Evolutionary conservation across 1,284 basidiomycete species (phyloP).

Genomic region (Fomitopsis betulina): DNA sequence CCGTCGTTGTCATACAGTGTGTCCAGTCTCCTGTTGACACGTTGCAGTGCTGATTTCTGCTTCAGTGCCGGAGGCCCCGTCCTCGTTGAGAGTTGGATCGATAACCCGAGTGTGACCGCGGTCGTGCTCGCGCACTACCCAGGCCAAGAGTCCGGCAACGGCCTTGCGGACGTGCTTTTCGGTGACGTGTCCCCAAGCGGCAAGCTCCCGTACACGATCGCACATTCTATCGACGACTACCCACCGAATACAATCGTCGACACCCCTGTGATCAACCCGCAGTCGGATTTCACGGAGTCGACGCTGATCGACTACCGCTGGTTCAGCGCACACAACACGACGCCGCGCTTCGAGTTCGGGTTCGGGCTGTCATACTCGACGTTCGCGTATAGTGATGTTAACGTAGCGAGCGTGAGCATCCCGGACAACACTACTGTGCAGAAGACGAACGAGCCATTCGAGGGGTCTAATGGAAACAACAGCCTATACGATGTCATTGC

Average conservation of each 20-base stretch:
- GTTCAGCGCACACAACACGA: slow-evolving; percentile 17
- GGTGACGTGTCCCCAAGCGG: slow-evolving; percentile 50
- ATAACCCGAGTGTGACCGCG: slow-evolving; percentile 30
- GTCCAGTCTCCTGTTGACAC: not conserved
- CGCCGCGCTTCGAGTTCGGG: slow-evolving; percentile 36
- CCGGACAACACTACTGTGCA: not conserved
- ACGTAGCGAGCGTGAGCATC: not conserved
- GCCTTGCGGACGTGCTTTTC: slow-evolving; percentile 43
- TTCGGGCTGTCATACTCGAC: slow-evolving; percentile 39
- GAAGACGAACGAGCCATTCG: slow-evolving; percentile 20
- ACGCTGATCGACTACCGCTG: not conserved
- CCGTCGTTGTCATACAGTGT: slow-evolving; percentile 49
- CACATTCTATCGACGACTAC: slow-evolving; percentile 62
- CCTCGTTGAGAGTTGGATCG: slow-evolving; percentile 44
- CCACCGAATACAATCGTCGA: slow-evolving; percentile 17
- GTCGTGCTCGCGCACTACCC: slow-evolving; percentile 25
- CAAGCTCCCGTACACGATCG: slow-evolving; percentile 76
- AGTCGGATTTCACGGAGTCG: not conserved
- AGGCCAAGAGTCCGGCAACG: slow-evolving; percentile 53
- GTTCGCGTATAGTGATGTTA: slow-evolving; percentile 31
- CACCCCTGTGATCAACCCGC: not conserved
- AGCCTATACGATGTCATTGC: slow-evolving; percentile 17
- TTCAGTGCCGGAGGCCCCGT: slow-evolving; percentile 39
- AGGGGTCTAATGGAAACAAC: slow-evolving; percentile 25
- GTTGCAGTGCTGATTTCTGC: too few species aligned